Evolutionary conservation across 495 filamentous ascomycete species (phyloP), one percentile per base, ranked within the genome.

Genomic region (Lophiostoma macrostomum): DNA sequence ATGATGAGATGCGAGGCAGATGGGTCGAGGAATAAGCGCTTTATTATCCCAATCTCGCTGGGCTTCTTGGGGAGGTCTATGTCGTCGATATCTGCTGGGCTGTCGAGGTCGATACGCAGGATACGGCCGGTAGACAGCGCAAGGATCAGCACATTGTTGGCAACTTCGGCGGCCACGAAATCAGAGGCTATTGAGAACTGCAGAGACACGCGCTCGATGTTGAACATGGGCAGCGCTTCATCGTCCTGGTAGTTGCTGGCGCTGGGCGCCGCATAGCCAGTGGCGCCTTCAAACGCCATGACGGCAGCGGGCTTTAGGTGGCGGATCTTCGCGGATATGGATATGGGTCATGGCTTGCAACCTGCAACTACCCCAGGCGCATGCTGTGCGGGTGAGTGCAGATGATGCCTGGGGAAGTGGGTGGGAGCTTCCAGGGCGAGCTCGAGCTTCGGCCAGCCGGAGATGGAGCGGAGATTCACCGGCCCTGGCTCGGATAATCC

Each of bases 61-160:
- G 86, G 80, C 63, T 91, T 94, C 73, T 93, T 95, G 23, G 94
- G 94, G 24, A 98, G 84, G 67, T 97, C 94, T 66, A 97, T 96
- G 71, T 98, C 91, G 71, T 98, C 94, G 48, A 98, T 94, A 70
- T 97, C 91, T 61, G 87, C 88, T 27, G 94, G 88, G 64, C 81
- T 84, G 69, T 95, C 91, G 14, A 98, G 75, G 67, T 98, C 93
- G 65, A 98, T 97, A 41, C 93, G 80, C 38, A 97, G 75, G 61
- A 98, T 90, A 38, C 90, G 83, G 25, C 87, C 87, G 35, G 87
- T 95, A 0, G 87, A 89, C 32, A 97, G 74, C 23, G 93, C 93
- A 40, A 98, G 71, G 12, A 97, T 81, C 45, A 98, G 78, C 41
- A 96, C 90, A 78, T 98, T 96, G 71, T 98, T 96, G 47, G 91